Percentiles rank a stretch among this genome's conserved stretches.
phyloP scores from a whole-genome alignment of 495 filamentous ascomycete genomes.

The Haplographium delicatum region DNA sequence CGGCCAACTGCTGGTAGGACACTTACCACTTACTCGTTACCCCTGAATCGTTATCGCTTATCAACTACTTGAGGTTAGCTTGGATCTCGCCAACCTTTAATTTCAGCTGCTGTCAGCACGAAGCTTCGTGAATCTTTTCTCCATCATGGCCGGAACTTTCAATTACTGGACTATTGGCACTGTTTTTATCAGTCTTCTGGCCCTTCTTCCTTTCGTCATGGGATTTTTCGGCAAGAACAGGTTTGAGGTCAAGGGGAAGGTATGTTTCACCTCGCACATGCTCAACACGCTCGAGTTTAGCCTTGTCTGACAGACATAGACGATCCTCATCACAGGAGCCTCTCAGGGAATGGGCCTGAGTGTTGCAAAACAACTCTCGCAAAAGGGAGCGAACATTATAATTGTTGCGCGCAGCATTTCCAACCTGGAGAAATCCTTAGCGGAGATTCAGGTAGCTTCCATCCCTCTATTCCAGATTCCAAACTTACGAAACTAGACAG shows the following conservation, averaged over 20 bases:
- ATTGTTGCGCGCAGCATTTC: slow-evolving; percentile 71
- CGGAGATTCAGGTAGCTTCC: slow-evolving; percentile 54
- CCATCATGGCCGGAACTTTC: slow-evolving; percentile 13
- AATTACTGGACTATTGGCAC: slow-evolving; percentile 11
- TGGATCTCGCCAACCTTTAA: not conserved
- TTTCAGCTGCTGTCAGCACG: not conserved
- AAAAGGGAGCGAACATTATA: slow-evolving; percentile 81
- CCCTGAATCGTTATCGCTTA: slow-evolving; percentile 5
- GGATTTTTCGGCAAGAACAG: slow-evolving; percentile 19
- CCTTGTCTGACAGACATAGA: slow-evolving; percentile 43
- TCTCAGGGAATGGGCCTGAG: slow-evolving; percentile 88
- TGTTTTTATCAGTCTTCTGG: slow-evolving; percentile 6
- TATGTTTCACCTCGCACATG: not conserved
- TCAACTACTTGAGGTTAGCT: not conserved
- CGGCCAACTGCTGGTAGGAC: too few species aligned
- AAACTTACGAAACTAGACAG: slow-evolving; percentile 36
- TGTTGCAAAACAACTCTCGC: slow-evolving; percentile 64
- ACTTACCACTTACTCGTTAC: too few species aligned
- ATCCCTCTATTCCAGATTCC: not conserved
- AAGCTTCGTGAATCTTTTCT: not conserved
- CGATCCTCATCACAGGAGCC: slow-evolving; percentile 81
- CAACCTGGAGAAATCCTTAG: slow-evolving; percentile 70
- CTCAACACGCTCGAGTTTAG: not conserved
- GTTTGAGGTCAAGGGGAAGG: slow-evolving; percentile 26
- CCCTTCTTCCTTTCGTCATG: slow-evolving; percentile 21